Conservation (phyloP, 257 asterid genomes). For the Solanum boliviense region DNA sequence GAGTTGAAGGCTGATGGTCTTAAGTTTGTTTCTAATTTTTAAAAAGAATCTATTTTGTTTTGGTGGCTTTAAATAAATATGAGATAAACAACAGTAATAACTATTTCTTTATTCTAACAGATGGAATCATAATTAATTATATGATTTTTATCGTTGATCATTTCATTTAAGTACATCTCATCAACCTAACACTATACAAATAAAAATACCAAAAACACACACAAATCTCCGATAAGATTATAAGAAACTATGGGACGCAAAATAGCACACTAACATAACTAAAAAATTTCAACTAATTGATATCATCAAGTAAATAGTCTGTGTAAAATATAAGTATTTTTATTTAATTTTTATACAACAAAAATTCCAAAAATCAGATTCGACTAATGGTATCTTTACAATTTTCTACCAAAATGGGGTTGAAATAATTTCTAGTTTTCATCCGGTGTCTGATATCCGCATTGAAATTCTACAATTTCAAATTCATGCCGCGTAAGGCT, state of each 20-base stretch:
- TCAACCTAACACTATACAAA: neutral
- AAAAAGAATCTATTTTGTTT: neutral
- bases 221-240: neutral
- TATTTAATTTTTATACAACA: neutral
- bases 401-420: neutral
- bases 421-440: neutral
- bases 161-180: neutral
- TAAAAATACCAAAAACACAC: neutral
- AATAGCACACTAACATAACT: neutral
- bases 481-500: rapidly evolving
- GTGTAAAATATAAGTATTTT: neutral
- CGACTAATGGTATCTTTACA: neutral
- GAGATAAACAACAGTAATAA: neutral
- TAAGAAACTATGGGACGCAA: neutral
- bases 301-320: neutral
- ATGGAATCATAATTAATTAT: neutral
- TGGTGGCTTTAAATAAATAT: neutral
- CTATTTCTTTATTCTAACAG: neutral
- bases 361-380: neutral
- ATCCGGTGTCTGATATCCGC: rapidly evolving
- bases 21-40: neutral
- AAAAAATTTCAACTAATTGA: neutral
- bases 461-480: rapidly evolving
- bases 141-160: neutral
- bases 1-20: neutral